Evolutionary conservation across 257 asterid species (phyloP), one percentile per base, ranked within the genome.

Genomic region (Fraxinus pennsylvanica): DNA sequence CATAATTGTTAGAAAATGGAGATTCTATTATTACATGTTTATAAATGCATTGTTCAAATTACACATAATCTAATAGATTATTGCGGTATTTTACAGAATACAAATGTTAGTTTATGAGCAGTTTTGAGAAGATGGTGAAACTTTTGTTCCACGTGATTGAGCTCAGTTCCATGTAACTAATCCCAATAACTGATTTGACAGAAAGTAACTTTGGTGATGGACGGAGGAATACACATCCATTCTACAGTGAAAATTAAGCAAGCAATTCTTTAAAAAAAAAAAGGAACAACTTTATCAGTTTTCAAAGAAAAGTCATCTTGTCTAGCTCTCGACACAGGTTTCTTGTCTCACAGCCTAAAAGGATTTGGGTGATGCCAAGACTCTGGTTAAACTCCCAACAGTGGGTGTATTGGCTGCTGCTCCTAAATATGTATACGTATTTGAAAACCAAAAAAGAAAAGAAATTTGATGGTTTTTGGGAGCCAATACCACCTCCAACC

Each of bases 51-150:
- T 38, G 43, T 38, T 38, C 12, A 6, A 6, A 38, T 38, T 38
- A 38, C 43, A 38, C 43, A 38, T 8, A 38, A 38, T 7, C 43
- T 38, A 38, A 38, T 38, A 6, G 43, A 38, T 38, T 38, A 38
- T 38, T 38, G 6, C 36, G 36, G 35, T 33, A 33, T 33, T 33
- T 33, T 33, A 33, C 36, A 33, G 36, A 33, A 33, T 33, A 33
- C 36, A 33, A 33, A n/a, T 21, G 82, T 25, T 12, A 50, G n/a
- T 4, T 21, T 76, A 74, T 68, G 29, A 35, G 41, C n/a, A 67
- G 25, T 21, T 29, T 6, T 27, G 22, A 29, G 72, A 45, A 63
- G 36, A 35, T 79, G 69, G 65, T 75, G 57, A 79, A 66, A 74
- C 59, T 83, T 72, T 52, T 17, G 52, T 69, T 36, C 32, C 47